Conservation (phyloP, 1,284 basidiomycete genomes). For the Nidula niveotomentosa region DNA sequence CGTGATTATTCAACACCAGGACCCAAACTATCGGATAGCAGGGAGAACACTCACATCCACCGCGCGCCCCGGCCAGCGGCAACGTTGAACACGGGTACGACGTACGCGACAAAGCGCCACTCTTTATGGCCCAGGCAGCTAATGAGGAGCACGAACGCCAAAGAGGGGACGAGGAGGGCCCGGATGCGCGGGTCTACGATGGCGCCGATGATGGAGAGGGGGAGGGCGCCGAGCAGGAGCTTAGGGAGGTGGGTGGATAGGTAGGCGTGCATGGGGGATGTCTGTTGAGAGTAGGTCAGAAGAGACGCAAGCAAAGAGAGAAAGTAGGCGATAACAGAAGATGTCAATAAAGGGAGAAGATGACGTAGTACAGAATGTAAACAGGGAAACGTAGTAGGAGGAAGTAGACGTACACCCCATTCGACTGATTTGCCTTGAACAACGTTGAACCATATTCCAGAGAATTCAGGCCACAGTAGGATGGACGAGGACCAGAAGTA, state of each 20-base stretch:
- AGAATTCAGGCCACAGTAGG: constrained; percentile 87
- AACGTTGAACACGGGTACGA: constrained; percentile 82
- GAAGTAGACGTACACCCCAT: constrained; percentile 78
- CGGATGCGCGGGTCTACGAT: constrained; percentile 48
- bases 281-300: constrained; percentile 34
- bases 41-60: constrained; percentile 51
- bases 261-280: constrained; percentile 76
- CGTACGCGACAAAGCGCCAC: constrained; percentile 94
- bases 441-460: constrained; percentile 85
- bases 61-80: constrained; percentile 68
- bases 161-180: constrained; percentile 48
- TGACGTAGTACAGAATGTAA: background rate
- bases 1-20: background rate
- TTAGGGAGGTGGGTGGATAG: constrained; percentile 75
- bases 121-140: constrained; percentile 88
- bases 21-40: background rate
- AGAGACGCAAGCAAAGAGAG: too few species aligned
- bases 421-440: constrained; percentile 83
- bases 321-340: too few species aligned
- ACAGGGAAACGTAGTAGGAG: constrained; percentile 3
- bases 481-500: constrained; percentile 75
- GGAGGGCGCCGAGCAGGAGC: constrained; percentile 67
- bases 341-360: constrained; percentile 1
- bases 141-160: constrained; percentile 65
- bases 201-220: constrained; percentile 60